Base-by-base conservation (phyloP, 306 rosid species). In the Sophora flavescens region DNA sequence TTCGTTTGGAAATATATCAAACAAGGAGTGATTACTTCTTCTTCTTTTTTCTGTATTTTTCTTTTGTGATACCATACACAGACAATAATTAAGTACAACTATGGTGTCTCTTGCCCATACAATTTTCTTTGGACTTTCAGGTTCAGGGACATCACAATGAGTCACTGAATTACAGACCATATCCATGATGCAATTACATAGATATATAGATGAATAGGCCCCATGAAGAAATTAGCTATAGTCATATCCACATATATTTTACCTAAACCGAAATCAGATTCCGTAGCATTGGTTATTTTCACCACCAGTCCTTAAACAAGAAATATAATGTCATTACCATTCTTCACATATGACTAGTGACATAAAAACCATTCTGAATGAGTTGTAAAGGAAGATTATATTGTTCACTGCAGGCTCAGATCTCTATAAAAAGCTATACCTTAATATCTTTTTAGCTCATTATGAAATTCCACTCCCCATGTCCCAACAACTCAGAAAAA, bases 371-470 rank as follows among this genome's bases (percentile, higher is more conserved):
- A 80, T 67, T 58, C 59, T 74, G 6, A 3, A 74, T 80, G 84
- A 74, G 84, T 58, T 80, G 84, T 80, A 80, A 83, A 64, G 81
- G 45, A 42, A 26, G 16, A n/a, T n/a, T n/a, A n/a, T n/a, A 22
- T 53, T 53, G 33, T 63, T 76, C 63, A 10, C 66, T 62, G 61
- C 50, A 63, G 75, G 45, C 82, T 59, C 82, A 52, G 68, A 83
- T 81, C 84, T 80, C 84, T 59, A 78, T 41, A 52, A 68, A 68
- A 57, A 36, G 59, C 16, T 15, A 4, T 28, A 12, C 57, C 45
- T 42, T n/a, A n/a, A n/a, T n/a, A n/a, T n/a, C n/a, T 74, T n/a
- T 61, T 71, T 54, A 54, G 75, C 63, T 70, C 70, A 72, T 53
- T 56, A 41, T 47, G 73, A 72, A 59, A 63, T 70, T 83, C 61